These are phyloP conservation scores for Didymella pomorum DNA, from an alignment of 2,329 filamentous ascomycete species.

Conservation along the genomic window DNA sequence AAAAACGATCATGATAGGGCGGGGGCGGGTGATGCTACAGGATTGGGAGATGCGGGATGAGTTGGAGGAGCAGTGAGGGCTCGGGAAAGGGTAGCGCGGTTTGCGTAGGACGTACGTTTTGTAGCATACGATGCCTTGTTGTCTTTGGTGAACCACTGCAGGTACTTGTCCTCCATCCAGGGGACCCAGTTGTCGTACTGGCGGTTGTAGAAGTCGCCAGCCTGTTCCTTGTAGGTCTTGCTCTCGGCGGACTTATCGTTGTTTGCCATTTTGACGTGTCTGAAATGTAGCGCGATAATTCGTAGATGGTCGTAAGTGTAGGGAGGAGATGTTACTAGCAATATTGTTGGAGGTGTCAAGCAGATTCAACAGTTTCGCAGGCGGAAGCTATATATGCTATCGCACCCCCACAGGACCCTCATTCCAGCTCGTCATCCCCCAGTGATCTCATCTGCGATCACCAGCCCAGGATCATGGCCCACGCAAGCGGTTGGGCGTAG, in stretches of 20 bases:
- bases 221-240: constrained; percentile 45
- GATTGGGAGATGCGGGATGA: too few relatives aligned
- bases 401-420: neutral
- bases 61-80: too few relatives aligned
- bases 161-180: constrained; percentile 77
- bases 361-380: neutral
- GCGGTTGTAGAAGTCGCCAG: constrained; percentile 67
- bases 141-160: constrained; percentile 76
- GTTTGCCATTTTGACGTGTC: constrained; percentile 10
- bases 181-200: constrained; percentile 80
- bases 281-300: neutral
- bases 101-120: constrained; percentile 65
- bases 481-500: neutral
- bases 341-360: neutral
- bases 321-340: neutral
- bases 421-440: constrained; percentile 16
- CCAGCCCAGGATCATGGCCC: constrained; percentile 16
- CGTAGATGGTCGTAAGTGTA: neutral
- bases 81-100: neutral
- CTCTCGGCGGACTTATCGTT: constrained; percentile 9
- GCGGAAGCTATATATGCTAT: neutral
- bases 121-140: constrained; percentile 78
- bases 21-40: too few relatives aligned
- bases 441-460: constrained; percentile 24
- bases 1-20: too few relatives aligned